phyloP scores from a whole-genome alignment of 345 rosid species.

The Capsella bursapastoris region DNA sequence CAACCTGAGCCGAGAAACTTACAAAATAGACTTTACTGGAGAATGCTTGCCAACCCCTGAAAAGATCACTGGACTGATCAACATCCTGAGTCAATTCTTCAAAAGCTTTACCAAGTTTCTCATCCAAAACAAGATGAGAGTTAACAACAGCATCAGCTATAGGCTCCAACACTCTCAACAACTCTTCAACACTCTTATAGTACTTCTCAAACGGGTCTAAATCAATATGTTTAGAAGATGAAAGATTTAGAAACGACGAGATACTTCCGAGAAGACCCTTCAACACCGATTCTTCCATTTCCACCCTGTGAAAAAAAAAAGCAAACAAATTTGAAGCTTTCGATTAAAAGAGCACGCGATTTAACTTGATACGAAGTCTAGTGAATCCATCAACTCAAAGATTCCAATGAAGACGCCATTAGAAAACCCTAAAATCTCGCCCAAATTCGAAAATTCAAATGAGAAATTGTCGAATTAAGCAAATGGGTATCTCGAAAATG shows the following conservation, averaged over 20 bases:
- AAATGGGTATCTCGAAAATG: conserved; percentile 19
- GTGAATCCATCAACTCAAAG: neutral
- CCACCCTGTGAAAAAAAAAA: conserved; percentile 47
- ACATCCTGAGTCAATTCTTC: conserved; percentile 71
- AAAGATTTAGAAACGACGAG: conserved; percentile 65
- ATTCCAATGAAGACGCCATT: neutral
- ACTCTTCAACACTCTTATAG: conserved; percentile 75
- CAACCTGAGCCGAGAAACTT: conserved; percentile 43
- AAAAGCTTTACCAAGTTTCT: conserved; percentile 57
- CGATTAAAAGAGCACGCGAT: neutral
- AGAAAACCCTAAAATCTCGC: neutral
- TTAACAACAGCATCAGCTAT: conserved; percentile 61
- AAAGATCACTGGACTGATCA: conserved; percentile 67
- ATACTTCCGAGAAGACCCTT: conserved; percentile 67
- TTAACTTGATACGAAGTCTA: neutral
- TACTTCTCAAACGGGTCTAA: conserved; percentile 72
- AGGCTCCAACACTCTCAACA: conserved; percentile 77
- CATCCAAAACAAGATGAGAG: conserved; percentile 68
- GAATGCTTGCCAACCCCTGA: conserved; percentile 75
- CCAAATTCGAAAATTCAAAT: neutral
- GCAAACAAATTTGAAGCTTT: neutral
- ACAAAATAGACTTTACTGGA: conserved; percentile 86
- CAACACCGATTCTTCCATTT: conserved; percentile 77
- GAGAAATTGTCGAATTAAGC: neutral
- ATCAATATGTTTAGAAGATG: conserved; percentile 61